These are phyloP conservation scores for Flagelloscypha sp. DNA, from an alignment of 768 basidiomycete species.

Conservation along the genomic window DNA sequence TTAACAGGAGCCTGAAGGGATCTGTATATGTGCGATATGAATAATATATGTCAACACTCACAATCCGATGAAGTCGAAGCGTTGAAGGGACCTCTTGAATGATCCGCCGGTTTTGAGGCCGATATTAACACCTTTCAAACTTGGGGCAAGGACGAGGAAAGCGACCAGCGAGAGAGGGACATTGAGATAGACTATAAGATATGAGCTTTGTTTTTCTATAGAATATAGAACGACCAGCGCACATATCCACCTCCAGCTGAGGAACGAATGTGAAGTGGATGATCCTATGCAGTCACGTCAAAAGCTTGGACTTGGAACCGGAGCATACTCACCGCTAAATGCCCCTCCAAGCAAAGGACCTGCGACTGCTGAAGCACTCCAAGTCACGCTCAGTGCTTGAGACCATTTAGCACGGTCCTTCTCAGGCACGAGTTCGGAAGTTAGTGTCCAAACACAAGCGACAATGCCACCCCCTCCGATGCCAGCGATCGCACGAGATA, in stretches of 20 bases:
- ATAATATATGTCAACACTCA: slow-evolving; percentile 29
- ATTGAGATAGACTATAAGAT: slow-evolving; percentile 67
- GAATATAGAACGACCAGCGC: slow-evolving; percentile 10
- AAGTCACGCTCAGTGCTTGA: slow-evolving; percentile 75
- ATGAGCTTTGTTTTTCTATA: slow-evolving; percentile 8
- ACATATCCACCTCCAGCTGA: slow-evolving; percentile 86
- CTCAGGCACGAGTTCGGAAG: slow-evolving; percentile 73
- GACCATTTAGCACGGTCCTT: slow-evolving; percentile 73
- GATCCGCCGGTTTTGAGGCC: slow-evolving; percentile 39
- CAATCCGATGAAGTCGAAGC: slow-evolving; percentile 76
- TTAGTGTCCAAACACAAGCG: slow-evolving; percentile 79
- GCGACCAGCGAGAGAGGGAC: slow-evolving; percentile 64
- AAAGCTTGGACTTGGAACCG: slow-evolving; percentile 13
- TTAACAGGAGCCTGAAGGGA: slow-evolving; percentile 53
- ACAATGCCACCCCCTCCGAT: slow-evolving; percentile 87
- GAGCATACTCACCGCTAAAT: slow-evolving; percentile 56
- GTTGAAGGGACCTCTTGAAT: slow-evolving; percentile 44
- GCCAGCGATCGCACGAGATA: slow-evolving; percentile 59
- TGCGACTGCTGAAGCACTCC: slow-evolving; percentile 79
- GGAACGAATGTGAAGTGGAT: slow-evolving; percentile 19
- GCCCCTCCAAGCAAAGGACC: slow-evolving; percentile 78
- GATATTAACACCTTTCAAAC: slow-evolving; percentile 52
- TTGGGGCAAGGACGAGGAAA: slow-evolving; percentile 44
- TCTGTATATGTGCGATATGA: slow-evolving; percentile 14
- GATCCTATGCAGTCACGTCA: slow-evolving; percentile 19